Evolutionary conservation across 2,329 filamentous ascomycete genomes (phyloP).

Genomic region (Aspergillus piperis): DNA sequence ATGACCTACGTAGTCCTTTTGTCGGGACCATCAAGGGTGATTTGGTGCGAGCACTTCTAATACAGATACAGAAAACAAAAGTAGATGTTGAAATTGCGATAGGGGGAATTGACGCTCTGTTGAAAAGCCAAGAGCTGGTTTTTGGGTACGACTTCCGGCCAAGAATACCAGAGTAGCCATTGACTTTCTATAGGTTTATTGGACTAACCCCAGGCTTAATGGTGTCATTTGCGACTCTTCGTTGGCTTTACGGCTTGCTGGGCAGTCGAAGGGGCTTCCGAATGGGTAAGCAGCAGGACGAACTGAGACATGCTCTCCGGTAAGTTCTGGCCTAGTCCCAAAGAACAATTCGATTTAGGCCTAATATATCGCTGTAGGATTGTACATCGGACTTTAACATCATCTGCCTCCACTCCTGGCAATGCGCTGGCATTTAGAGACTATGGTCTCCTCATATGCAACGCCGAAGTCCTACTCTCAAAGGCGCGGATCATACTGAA

Average conservation of each 20-base stretch:
- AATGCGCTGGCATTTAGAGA: constrained; percentile 86
- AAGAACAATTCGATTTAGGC: background rate
- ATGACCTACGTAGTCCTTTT: constrained; percentile 79
- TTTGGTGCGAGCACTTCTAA: constrained; percentile 83
- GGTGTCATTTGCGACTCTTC: constrained; percentile 72
- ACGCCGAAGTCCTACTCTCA: constrained; percentile 78
- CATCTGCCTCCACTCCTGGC: constrained; percentile 68
- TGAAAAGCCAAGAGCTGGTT: constrained; percentile 95
- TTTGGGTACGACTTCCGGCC: constrained; percentile 61
- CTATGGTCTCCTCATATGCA: constrained; percentile 84
- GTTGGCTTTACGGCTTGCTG: constrained; percentile 70
- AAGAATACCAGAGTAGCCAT: background rate
- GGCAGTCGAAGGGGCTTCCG: constrained; percentile 70
- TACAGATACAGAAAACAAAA: constrained; percentile 98
- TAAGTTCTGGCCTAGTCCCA: constrained; percentile 25
- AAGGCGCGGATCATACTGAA: constrained; percentile 70
- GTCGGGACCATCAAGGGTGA: constrained; percentile 82
- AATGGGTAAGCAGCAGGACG: constrained; percentile 65
- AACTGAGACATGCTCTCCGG: constrained; percentile 75
- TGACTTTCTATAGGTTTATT: constrained; percentile 65
- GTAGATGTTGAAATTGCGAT: constrained; percentile 96
- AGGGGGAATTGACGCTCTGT: constrained; percentile 87
- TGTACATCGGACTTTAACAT: constrained; percentile 77
- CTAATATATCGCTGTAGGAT: constrained; percentile 52
- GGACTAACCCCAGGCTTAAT: constrained; percentile 91